Percentiles rank a stretch among this genome's conserved stretches.
These are phyloP conservation scores for Lasiosphaeria ovina DNA, from an alignment of 495 filamentous ascomycete genomes.

Conservation along the genomic window DNA sequence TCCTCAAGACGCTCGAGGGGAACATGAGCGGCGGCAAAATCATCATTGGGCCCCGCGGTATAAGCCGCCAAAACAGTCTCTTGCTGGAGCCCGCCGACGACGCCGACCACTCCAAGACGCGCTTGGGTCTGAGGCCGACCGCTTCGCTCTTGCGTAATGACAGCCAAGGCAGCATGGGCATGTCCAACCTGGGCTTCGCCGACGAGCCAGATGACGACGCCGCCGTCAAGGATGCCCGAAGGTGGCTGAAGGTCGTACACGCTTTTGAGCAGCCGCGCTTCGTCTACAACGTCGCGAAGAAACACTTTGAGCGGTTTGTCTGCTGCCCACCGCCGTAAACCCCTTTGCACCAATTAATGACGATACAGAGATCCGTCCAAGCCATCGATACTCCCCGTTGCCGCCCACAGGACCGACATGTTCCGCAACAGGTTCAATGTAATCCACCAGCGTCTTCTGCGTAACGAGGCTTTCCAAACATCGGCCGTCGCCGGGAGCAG, in stretches of 20 bases:
- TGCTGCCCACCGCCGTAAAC: neutral
- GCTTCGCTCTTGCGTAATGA: slow-evolving; percentile 48
- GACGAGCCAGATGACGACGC: slow-evolving; percentile 60
- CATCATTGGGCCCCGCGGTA: slow-evolving; percentile 36
- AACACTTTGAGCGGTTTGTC: slow-evolving; percentile 75
- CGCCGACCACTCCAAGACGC: slow-evolving; percentile 38
- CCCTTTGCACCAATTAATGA: neutral
- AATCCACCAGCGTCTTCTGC: slow-evolving; percentile 83
- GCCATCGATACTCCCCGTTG: slow-evolving; percentile 74
- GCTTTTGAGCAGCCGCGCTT: slow-evolving; percentile 87
- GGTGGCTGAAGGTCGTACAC: slow-evolving; percentile 73
- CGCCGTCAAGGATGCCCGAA: slow-evolving; percentile 58
- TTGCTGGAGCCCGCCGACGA: slow-evolving; percentile 39
- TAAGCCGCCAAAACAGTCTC: slow-evolving; percentile 62
- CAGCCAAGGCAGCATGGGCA: slow-evolving; percentile 61
- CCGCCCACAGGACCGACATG: slow-evolving; percentile 76
- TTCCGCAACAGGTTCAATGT: slow-evolving; percentile 89
- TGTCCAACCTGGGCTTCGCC: slow-evolving; percentile 58
- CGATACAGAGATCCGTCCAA: slow-evolving; percentile 53
- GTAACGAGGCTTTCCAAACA: slow-evolving; percentile 90
- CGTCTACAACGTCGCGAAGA: slow-evolving; percentile 81
- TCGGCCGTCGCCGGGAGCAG: slow-evolving; percentile 58
- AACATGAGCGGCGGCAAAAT: slow-evolving; percentile 81
- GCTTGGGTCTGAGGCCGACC: slow-evolving; percentile 44
- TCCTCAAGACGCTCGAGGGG: slow-evolving; percentile 76